Evolutionary conservation across 1,139 yeast species (phyloP), one percentile per base, ranked within the genome.

Genomic region (Hyphopichia buzzinii): DNA sequence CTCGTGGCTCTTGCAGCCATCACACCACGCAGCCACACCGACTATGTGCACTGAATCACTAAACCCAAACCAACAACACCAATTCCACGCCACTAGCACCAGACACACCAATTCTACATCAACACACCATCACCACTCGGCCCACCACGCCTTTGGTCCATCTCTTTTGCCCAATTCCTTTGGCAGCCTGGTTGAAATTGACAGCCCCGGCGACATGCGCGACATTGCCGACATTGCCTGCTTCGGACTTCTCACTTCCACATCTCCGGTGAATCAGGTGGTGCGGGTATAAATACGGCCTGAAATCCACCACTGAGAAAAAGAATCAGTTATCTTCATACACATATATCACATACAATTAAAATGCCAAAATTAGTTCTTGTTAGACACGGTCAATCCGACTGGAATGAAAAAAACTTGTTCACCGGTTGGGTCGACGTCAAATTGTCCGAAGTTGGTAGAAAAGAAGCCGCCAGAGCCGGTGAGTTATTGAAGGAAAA

Each of bases 351-450:
- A n/a, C n/a, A n/a, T n/a, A n/a, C n/a, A n/a, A n/a, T n/a, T n/a
- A 55, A 44, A 47, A 71, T 71, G 76, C 86, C 83, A 57, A 84
- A 82, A 67, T 76, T 84, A 70, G 77, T 84, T 60, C 74, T 84
- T 65, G 86, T 84, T 55, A 84, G 97, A 79, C 97, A 90, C 92
- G 97, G 97, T 61, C 96, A 90, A 78, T 86, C 96, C 72, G 97
- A 87, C 69, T 90, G 97, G 97, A 90, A 90, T 71, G 96, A 88
- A 72, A 87, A 87, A 79, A 90, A 92, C 80, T 79, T 90, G 56
- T 92, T 92, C 83, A 90, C 97, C 66, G 98, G 98, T 61, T 92
- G 98, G 98, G 97, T 90, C 48, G 97, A 90, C 67, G 95, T 88
- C 51, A 77, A 79, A 63, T 81, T 92, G 65, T 81, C 94, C 39